Base-by-base conservation (phyloP, 495 filamentous ascomycete genomes). In the Penicillium steckii region DNA sequence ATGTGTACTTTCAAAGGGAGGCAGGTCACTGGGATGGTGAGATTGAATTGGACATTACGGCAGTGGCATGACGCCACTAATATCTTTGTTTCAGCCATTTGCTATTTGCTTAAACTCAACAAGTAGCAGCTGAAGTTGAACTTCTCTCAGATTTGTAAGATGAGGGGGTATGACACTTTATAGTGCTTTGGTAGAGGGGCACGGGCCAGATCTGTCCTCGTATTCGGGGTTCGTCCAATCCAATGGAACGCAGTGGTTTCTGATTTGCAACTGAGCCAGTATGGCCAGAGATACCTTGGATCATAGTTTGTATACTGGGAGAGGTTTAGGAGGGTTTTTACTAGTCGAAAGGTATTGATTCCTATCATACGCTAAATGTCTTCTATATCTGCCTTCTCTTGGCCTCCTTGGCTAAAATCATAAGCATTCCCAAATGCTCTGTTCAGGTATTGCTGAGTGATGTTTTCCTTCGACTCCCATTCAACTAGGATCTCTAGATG, bases 61-160 rank as follows among this genome's bases (percentile, higher is more conserved):
- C 85, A 88, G 55, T 76, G 76, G 57, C 85, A 88, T 15, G 75
- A 68, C 21, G 79, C 59, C 13, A 44, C 61, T 8, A 69, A 48
- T 8, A 52, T 60, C 29, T 61, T 67, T 22, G 26, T 19, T 6
- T 18, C 33, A 15, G 44, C 13, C 23, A 23, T 33, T n/a, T 22
- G 17, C 21, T 4, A 21, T 10, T 13, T 46, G 27, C 27, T 29
- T 5, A 5, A 6, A 5, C 12, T 29, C 27, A 6, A n/a, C n/a
- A n/a, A n/a, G n/a, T n/a, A n/a, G n/a, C n/a, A n/a, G n/a, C n/a
- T n/a, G n/a, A n/a, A n/a, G n/a, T n/a, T n/a, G n/a, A n/a, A n/a
- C n/a, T n/a, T n/a, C n/a, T n/a, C n/a, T n/a, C n/a, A n/a, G n/a
- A n/a, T 12, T 5, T 37, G 33, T 15, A n/a, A 17, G 33, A 37